Conservation (phyloP, 1,284 basidiomycete species). For the Paramarasmius palmivorus region DNA sequence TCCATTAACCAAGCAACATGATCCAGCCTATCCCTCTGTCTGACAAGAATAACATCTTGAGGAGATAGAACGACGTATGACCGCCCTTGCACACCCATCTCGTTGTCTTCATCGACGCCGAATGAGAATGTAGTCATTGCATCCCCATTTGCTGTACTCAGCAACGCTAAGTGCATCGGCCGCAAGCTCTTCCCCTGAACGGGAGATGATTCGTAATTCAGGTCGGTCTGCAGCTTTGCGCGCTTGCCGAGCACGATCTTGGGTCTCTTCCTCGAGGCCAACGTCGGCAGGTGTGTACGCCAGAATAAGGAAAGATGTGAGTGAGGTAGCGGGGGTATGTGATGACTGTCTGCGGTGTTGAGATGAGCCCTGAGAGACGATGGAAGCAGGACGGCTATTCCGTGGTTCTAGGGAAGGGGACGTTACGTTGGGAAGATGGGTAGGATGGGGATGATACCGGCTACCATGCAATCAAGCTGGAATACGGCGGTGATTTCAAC, state of each 20-base stretch:
- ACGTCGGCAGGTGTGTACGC: slow-evolving; percentile 79
- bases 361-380: slow-evolving; percentile 21
- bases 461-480: slow-evolving; percentile 94
- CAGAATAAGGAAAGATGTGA: slow-evolving; percentile 81
- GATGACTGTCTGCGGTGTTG: slow-evolving; percentile 4
- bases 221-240: slow-evolving; percentile 85
- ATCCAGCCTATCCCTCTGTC: slow-evolving; percentile 85
- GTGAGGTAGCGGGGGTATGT: slow-evolving; percentile 22
- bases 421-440: slow-evolving; percentile 27
- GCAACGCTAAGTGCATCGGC: slow-evolving; percentile 83
- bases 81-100: slow-evolving; percentile 29
- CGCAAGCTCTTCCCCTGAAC: slow-evolving; percentile 86
- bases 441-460: slow-evolving; percentile 86
- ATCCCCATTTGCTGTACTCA: slow-evolving; percentile 83
- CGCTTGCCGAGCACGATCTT: slow-evolving; percentile 71
- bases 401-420: slow-evolving; percentile 21
- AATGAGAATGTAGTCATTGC: slow-evolving; percentile 89
- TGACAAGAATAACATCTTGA: slow-evolving; percentile 82
- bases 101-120: slow-evolving; percentile 37
- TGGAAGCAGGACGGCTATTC: slow-evolving; percentile 13
- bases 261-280: slow-evolving; percentile 56
- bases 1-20: slow-evolving; percentile 95
- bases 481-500: slow-evolving; percentile 93
- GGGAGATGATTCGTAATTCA: slow-evolving; percentile 90
- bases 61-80: slow-evolving; percentile 86